A percentile compares a stretch with the other conserved stretches of the same genome.
phyloP scores from a whole-genome alignment of 352 stramenopile genomes.

The Phytophthora macrochlamydospora region DNA sequence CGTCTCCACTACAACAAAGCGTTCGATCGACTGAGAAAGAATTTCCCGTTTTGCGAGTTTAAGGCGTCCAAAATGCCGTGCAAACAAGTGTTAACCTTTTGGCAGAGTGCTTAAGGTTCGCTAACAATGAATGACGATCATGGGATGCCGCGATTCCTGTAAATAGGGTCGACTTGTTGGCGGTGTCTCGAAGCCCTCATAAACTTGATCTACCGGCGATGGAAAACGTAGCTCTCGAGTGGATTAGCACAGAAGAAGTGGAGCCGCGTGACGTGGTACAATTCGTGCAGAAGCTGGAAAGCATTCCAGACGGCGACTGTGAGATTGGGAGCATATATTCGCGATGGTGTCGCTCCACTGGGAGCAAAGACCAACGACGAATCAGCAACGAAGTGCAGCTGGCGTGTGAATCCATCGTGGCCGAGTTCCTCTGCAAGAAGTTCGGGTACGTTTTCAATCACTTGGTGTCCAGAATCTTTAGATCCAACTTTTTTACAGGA shows the following conservation, averaged over 20 bases:
- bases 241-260: slow-evolving; percentile 38
- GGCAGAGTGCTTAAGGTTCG: not conserved
- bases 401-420: slow-evolving; percentile 51
- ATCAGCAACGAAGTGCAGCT: slow-evolving; percentile 41
- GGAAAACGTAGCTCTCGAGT: slow-evolving; percentile 58
- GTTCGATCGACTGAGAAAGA: not conserved
- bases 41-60: slow-evolving; percentile 9
- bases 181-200: not conserved
- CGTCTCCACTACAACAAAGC: slow-evolving; percentile 1
- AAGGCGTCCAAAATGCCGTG: not conserved
- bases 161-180: slow-evolving; percentile 5
- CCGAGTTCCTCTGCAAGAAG: slow-evolving; percentile 62
- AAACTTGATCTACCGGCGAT: slow-evolving; percentile 14
- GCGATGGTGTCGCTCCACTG: slow-evolving; percentile 3
- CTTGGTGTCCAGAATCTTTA: not conserved
- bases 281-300: slow-evolving; percentile 57
- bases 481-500: slow-evolving; percentile 19
- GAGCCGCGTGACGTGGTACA: slow-evolving; percentile 36
- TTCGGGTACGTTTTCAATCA: slow-evolving; percentile 40
- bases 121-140: not conserved
- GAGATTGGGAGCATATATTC: slow-evolving; percentile 53
- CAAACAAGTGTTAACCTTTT: not conserved
- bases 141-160: not conserved
- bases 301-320: slow-evolving; percentile 54
- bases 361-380: slow-evolving; percentile 11